A percentile compares a stretch with the other conserved stretches of the same genome.
Evolutionary conservation across 139 green algal genomes (phyloP).

Genomic region (Chlamydomonas sphaeroides): DNA sequence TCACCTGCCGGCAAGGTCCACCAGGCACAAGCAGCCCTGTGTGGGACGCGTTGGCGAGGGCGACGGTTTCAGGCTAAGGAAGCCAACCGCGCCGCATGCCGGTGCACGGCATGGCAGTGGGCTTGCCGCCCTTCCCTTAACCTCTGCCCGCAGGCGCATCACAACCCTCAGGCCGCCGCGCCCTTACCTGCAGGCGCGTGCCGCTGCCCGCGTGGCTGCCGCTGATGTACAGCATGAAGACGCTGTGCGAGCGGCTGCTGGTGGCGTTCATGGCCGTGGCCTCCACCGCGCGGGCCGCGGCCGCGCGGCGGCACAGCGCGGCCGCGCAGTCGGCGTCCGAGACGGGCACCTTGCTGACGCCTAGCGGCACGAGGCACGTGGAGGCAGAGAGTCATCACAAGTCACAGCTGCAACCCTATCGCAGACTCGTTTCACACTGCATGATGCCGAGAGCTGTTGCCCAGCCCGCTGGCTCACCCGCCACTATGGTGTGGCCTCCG

Average conservation of each 20-base stretch:
- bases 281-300: constrained; percentile 74
- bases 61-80: constrained; percentile 34
- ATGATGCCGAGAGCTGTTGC: no score
- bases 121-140: no score
- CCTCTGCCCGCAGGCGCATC: no score
- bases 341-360: constrained; percentile 66
- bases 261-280: constrained; percentile 94
- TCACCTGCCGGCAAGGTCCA: constrained; percentile 92
- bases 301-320: constrained; percentile 73
- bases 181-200: constrained; percentile 56
- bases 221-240: constrained; percentile 97
- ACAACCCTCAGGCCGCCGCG: background rate
- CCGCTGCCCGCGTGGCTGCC: constrained; percentile 76
- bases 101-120: no score
- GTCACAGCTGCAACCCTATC: no score
- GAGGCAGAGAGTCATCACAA: no score
- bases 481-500: constrained; percentile 80
- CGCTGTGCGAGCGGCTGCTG: constrained; percentile 87
- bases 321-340: constrained; percentile 71
- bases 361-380: background rate
- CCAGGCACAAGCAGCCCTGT: constrained; percentile 90
- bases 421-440: no score
- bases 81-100: background rate
- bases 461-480: constrained; percentile 54
- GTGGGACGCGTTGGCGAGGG: no score